A percentile compares a stretch with the other conserved stretches of the same genome.
Conservation (phyloP, 345 rosid genomes). For the Eutrema heterophyllum region DNA sequence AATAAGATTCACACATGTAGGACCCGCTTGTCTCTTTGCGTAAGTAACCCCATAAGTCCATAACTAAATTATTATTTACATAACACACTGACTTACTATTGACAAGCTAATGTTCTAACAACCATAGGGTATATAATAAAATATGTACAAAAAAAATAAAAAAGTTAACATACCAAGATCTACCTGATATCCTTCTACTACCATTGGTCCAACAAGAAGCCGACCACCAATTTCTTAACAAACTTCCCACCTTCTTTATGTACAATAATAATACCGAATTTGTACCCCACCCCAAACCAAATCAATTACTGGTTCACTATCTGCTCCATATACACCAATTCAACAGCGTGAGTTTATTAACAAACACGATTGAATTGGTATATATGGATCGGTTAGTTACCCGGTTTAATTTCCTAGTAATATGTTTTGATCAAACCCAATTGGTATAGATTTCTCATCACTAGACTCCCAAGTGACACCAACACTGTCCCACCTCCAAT, state of each 20-base stretch:
- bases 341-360: constrained; percentile 8
- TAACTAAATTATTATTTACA: constrained; percentile 8
- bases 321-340: constrained; percentile 18
- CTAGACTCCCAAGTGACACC: constrained; percentile 77
- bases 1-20: constrained; percentile 21
- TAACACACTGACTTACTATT: constrained; percentile 20
- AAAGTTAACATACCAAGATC: neutral
- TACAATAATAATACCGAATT: constrained; percentile 2
- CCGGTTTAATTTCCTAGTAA: constrained; percentile 37
- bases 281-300: neutral
- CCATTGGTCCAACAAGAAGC: constrained; percentile 29
- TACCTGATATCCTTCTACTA: constrained; percentile 25
- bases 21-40: constrained; percentile 19
- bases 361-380: constrained; percentile 25
- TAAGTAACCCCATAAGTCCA: neutral
- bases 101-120: constrained; percentile 25
- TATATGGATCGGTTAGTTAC: neutral
- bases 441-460: constrained; percentile 81
- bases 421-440: constrained; percentile 78
- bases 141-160: neutral
- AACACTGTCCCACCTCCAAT: constrained; percentile 58
- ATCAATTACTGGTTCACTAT: constrained; percentile 6
- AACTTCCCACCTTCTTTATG: constrained; percentile 14
- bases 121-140: constrained; percentile 19
- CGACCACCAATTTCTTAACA: constrained; percentile 29